Conservation (phyloP, 2,329 filamentous ascomycete genomes). For the Fusarium poae region DNA sequence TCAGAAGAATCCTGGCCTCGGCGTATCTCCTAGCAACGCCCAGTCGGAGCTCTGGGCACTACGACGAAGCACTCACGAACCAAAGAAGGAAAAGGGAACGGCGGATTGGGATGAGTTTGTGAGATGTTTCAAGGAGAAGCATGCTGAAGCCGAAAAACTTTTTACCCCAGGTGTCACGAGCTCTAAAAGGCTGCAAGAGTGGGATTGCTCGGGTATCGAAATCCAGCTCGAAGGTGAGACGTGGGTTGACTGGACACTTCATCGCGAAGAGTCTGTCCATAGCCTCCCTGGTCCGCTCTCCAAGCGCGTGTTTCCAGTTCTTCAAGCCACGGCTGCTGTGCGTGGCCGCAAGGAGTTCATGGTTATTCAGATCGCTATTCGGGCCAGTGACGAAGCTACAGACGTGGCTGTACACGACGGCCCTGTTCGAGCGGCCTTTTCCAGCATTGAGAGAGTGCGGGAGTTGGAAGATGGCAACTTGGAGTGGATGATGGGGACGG, state of each 20-base stretch:
- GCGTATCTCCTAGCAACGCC: constrained; percentile 38
- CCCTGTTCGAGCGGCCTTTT: constrained; percentile 71
- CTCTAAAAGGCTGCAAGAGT: constrained; percentile 56
- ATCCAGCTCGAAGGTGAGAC: constrained; percentile 54
- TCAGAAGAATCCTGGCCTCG: constrained; percentile 50
- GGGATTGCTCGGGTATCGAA: constrained; percentile 61
- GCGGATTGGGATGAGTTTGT: constrained; percentile 75
- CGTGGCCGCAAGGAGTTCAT: constrained; percentile 63
- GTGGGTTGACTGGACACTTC: constrained; percentile 64
- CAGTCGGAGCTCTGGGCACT: constrained; percentile 72
- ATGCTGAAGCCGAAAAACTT: constrained; percentile 56
- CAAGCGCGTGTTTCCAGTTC: constrained; percentile 74
- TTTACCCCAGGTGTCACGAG: constrained; percentile 57
- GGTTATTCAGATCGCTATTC: constrained; percentile 68
- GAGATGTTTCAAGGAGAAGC: constrained; percentile 66
- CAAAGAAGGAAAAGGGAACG: constrained; percentile 63
- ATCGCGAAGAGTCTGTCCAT: constrained; percentile 75
- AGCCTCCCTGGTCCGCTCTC: constrained; percentile 70
- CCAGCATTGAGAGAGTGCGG: constrained; percentile 73
- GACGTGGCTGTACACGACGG: constrained; percentile 57
- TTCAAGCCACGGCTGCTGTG: constrained; percentile 69
- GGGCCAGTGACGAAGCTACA: constrained; percentile 51
- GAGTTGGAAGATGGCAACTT: constrained; percentile 60
- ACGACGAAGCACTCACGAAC: constrained; percentile 71
- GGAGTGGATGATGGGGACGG: constrained; percentile 84